phyloP scores from a whole-genome alignment of 2,329 filamentous ascomycete species.

The Sphaerulina vaccinii region DNA sequence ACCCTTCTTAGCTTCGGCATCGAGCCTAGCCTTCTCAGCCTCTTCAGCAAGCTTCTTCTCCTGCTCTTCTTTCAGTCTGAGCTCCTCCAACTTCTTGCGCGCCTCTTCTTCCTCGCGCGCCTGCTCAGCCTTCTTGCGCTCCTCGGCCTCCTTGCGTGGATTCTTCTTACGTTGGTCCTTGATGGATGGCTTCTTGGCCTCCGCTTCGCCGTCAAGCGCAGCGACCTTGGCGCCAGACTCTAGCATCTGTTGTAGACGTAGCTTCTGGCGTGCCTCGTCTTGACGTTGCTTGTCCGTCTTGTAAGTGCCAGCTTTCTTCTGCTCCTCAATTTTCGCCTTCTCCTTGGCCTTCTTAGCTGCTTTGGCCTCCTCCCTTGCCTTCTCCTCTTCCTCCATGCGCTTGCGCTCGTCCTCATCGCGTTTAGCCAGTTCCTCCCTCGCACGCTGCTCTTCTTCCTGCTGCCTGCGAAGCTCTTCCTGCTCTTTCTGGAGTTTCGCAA shows the following conservation, averaged over 20 bases:
- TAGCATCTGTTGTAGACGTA: constrained; percentile 81
- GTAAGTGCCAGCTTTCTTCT: constrained; percentile 85
- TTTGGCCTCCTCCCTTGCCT: constrained; percentile 70
- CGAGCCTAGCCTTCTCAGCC: constrained; percentile 66
- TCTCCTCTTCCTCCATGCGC: constrained; percentile 68
- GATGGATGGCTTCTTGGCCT: constrained; percentile 79
- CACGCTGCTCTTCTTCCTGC: constrained; percentile 60
- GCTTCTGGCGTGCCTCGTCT: constrained; percentile 74
- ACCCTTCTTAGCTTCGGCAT: constrained; percentile 66
- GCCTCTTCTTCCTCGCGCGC: constrained; percentile 54
- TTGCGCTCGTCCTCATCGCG: constrained; percentile 65
- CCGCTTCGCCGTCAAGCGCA: constrained; percentile 62
- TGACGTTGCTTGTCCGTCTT: constrained; percentile 83
- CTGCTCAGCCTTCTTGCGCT: constrained; percentile 42
- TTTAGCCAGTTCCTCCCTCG: constrained; percentile 64
- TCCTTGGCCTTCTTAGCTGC: constrained; percentile 80
- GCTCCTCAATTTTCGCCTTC: constrained; percentile 80
- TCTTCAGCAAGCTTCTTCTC: constrained; percentile 77
- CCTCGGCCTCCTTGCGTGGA: constrained; percentile 60
- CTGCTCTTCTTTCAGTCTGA: constrained; percentile 56
- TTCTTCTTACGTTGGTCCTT: constrained; percentile 75
- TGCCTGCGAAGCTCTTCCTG: constrained; percentile 72
- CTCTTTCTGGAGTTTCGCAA: constrained; percentile 74
- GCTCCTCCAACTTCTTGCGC: constrained; percentile 56
- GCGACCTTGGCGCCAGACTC: constrained; percentile 66